These are phyloP conservation scores for Mallotus japonicus DNA, from an alignment of 441 rosid genomes.

Conservation along the genomic window DNA sequence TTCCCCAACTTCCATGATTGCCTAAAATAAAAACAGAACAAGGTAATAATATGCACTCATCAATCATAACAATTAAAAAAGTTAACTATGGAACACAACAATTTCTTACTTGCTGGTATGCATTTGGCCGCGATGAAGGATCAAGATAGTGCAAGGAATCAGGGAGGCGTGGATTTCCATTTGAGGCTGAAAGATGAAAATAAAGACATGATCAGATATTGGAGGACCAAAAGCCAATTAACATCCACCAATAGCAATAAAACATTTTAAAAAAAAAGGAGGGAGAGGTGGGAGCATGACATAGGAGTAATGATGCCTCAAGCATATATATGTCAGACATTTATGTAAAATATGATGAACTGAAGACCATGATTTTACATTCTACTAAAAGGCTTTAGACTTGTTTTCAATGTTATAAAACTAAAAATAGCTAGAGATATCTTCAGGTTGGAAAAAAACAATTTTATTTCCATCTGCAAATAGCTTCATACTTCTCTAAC, in stretches of 20 bases:
- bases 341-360: not conserved
- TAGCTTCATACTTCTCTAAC: not conserved
- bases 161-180: slow-evolving; percentile 93
- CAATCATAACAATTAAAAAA: not conserved
- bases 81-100: not conserved
- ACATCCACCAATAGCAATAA: not conserved
- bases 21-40: slow-evolving; percentile 41
- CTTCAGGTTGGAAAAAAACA: not conserved
- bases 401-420: not conserved
- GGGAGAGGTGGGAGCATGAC: not conserved
- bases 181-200: slow-evolving; percentile 63
- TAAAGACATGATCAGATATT: slow-evolving; percentile 14
- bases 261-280: not conserved
- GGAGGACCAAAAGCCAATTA: not conserved
- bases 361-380: not conserved
- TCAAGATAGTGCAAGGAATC: slow-evolving; percentile 95
- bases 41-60: not conserved
- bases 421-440: not conserved
- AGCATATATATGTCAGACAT: not conserved
- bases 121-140: slow-evolving; percentile 76
- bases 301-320: not conserved
- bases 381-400: not conserved
- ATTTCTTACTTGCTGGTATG: slow-evolving; percentile 73
- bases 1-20: slow-evolving; percentile 87
- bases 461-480: not conserved